Conservation (phyloP, 768 basidiomycete species). For the Tylopilus cervinicoccineus region DNA sequence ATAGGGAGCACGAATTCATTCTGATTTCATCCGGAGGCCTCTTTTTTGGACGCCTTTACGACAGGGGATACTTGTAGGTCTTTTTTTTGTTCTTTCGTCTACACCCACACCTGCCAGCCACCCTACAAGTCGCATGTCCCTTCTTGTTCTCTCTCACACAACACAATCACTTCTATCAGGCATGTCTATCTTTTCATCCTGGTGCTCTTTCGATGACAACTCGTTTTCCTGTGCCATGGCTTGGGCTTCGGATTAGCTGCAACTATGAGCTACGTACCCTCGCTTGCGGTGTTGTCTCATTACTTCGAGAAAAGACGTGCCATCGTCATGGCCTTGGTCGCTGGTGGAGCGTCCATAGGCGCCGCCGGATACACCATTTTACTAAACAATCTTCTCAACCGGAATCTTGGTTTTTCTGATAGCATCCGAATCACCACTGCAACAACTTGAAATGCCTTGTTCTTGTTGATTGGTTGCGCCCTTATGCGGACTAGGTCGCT, state of each 20-base stretch:
- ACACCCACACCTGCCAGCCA: slow-evolving; percentile 26
- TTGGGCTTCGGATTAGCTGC: slow-evolving; percentile 45
- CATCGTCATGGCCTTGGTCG: slow-evolving; percentile 39
- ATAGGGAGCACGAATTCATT: slow-evolving; percentile 50
- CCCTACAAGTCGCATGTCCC: slow-evolving; percentile 38
- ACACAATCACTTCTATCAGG: slow-evolving; percentile 33
- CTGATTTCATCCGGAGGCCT: slow-evolving; percentile 42
- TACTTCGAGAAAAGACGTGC: slow-evolving; percentile 40
- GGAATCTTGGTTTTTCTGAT: slow-evolving; percentile 34
- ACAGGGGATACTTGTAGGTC: slow-evolving; percentile 47
- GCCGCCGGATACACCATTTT: slow-evolving; percentile 20
- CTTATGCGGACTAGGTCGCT: slow-evolving; percentile 40
- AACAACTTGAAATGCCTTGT: slow-evolving; percentile 33
- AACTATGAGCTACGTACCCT: slow-evolving; percentile 37
- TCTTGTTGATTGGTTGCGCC: slow-evolving; percentile 33
- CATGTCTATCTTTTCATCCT: slow-evolving; percentile 20
- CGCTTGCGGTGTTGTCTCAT: slow-evolving; percentile 42
- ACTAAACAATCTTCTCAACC: slow-evolving; percentile 26
- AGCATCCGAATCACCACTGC: slow-evolving; percentile 45
- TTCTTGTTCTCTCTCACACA: slow-evolving; percentile 44
- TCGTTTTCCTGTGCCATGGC: slow-evolving; percentile 34
- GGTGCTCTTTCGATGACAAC: slow-evolving; percentile 14
- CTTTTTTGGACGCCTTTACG: slow-evolving; percentile 47
- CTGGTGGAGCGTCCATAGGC: slow-evolving; percentile 34
- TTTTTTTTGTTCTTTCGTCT: neutral